These are phyloP conservation scores for Rachicladosporium sp. DNA, from an alignment of 2,329 filamentous ascomycete species.

Conservation along the genomic window DNA sequence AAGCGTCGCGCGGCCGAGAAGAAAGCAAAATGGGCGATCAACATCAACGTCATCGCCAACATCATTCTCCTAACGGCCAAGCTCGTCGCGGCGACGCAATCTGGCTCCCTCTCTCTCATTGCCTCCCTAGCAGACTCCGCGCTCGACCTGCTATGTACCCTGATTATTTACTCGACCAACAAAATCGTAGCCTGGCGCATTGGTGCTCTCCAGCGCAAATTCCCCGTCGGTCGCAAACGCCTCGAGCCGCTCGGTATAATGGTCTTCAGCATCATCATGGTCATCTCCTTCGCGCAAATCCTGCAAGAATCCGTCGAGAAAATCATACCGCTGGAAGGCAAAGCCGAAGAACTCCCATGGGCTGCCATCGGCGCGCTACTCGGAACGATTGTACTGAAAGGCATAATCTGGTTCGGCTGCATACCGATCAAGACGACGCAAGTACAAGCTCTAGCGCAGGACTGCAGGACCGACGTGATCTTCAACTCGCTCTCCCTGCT, in stretches of 20 bases:
- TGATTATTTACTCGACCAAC: constrained; percentile 50
- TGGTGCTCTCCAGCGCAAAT: constrained; percentile 37
- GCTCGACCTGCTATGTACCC: constrained; percentile 47
- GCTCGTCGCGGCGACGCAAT: constrained; percentile 41
- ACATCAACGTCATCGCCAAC: constrained; percentile 50
- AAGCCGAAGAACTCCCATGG: constrained; percentile 38
- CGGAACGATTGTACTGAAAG: constrained; percentile 47
- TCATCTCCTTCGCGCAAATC: constrained; percentile 50
- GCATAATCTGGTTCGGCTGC: constrained; percentile 48
- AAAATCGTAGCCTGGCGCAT: constrained; percentile 47
- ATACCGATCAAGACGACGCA: constrained; percentile 49
- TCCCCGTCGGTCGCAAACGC: constrained; percentile 45
- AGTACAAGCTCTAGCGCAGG: constrained; percentile 50
- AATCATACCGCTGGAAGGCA: constrained; percentile 38
- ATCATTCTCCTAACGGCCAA: constrained; percentile 45
- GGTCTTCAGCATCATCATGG: constrained; percentile 52
- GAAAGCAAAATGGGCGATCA: constrained; percentile 45
- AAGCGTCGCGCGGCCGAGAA: constrained; percentile 34
- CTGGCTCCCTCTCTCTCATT: constrained; percentile 47
- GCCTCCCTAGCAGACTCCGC: constrained; percentile 51
- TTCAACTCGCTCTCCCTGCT: constrained; percentile 53
- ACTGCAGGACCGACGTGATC: constrained; percentile 52
- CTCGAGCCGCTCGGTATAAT: constrained; percentile 51
- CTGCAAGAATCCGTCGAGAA: constrained; percentile 48
- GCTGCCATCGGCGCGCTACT: constrained; percentile 46